phyloP scores from a whole-genome alignment of 768 basidiomycete genomes.

The Termitomyces heimii region DNA sequence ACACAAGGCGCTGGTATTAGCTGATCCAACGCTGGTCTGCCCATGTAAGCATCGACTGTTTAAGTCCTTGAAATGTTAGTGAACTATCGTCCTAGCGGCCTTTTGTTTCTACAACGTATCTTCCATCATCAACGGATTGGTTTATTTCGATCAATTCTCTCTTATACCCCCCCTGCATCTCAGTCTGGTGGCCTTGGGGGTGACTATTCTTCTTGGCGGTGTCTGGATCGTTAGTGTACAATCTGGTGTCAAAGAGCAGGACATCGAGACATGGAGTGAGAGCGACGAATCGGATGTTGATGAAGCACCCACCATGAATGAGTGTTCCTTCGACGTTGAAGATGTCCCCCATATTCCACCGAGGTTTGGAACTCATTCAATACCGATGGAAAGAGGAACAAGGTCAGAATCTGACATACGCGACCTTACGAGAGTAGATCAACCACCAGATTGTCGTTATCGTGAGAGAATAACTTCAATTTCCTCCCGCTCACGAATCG shows the following conservation, averaged over 20 bases:
- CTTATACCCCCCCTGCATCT: slow-evolving; percentile 66
- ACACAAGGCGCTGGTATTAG: slow-evolving; percentile 72
- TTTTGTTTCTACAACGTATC: slow-evolving; percentile 96
- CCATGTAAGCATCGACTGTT: slow-evolving; percentile 50
- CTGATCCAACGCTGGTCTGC: slow-evolving; percentile 82
- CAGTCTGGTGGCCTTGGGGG: slow-evolving; percentile 71
- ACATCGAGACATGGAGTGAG: slow-evolving; percentile 43
- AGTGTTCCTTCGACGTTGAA: slow-evolving; percentile 2
- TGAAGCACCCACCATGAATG: slow-evolving; percentile 21
- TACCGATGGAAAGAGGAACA: slow-evolving; percentile 26
- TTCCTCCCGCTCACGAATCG: neutral
- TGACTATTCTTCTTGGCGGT: slow-evolving; percentile 71
- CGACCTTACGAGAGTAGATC: neutral
- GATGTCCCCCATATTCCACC: neutral
- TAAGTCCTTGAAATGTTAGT: slow-evolving; percentile 6
- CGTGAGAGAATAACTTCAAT: neutral
- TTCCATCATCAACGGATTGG: slow-evolving; percentile 83
- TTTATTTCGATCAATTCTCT: slow-evolving; percentile 85
- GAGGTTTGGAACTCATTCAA: slow-evolving; percentile 9
- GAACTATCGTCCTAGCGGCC: slow-evolving; percentile 44
- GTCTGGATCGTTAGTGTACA: slow-evolving; percentile 89
- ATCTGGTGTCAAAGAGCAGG: slow-evolving; percentile 46
- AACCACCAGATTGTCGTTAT: slow-evolving; percentile 1
- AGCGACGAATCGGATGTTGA: slow-evolving; percentile 28
- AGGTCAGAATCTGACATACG: slow-evolving; percentile 23